Evolutionary conservation across 2,329 filamentous ascomycete species (phyloP), one percentile per base, ranked within the genome.

Genomic region (Elsinoe australis): DNA sequence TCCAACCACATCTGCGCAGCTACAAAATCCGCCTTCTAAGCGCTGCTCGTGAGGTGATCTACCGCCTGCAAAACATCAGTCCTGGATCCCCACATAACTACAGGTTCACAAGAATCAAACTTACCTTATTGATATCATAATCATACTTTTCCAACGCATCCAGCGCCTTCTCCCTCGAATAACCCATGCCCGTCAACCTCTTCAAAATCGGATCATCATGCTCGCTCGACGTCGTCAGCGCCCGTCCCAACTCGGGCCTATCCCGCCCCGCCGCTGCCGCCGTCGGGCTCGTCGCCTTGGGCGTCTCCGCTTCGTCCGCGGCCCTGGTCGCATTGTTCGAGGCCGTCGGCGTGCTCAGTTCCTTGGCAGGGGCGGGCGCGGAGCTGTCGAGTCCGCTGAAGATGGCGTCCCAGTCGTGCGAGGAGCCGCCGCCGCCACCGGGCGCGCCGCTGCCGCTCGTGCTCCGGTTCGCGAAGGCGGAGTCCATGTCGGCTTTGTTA

Each of bases 341-440:
- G 44, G 12, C 58, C 54, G 58, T 60, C 61, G 24, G 47, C 42
- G 18, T 50, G 46, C 10, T 46, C 22, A 29, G 44, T 38, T 12
- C 36, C 9, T 17, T 39, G 56, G 59, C 10, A 49, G 48, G 17
- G 41, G 51, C 38, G 42, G 42, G 49, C 44, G 46, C 47, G 6
- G 75, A 67, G 1, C 75, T 76, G 57, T 90, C 85, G 5, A 94
- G 71, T 19, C 83, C 82, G 1, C 86, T 84, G 67, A 96, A 96
- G 49, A 96, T 87, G 31, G 87, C 85, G 60, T 96, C 90, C 92
- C 92, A 96, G 64, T 96, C 90, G 57, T 94, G 85, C n/a, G n/a
- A n/a, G n/a, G n/a, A n/a, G 26, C 68, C 62, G 36, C 64, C 61
- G 47, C 70, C 62, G 48, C 67, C 35, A 53, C 52, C 45, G 53